Percentiles rank a stretch among this genome's conserved stretches.
These are phyloP conservation scores for Lagerstroemia speciosa DNA, from an alignment of 345 rosid species.

Conservation along the genomic window DNA sequence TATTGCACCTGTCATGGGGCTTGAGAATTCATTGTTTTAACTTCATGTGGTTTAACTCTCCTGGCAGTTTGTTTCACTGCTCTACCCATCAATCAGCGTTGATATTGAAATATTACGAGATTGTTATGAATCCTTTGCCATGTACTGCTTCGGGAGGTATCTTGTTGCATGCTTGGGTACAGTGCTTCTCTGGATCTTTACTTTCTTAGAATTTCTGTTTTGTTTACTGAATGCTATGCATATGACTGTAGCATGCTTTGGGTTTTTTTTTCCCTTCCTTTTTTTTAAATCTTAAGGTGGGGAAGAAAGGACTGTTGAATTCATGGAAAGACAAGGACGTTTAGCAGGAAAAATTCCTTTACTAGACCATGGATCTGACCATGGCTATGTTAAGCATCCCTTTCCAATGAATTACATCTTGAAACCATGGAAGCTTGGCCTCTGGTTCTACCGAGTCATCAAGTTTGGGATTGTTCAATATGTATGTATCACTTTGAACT, in stretches of 20 bases:
- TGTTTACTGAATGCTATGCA: neutral
- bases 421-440: constrained; percentile 92
- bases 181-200: constrained; percentile 18
- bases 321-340: constrained; percentile 88
- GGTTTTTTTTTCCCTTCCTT: neutral
- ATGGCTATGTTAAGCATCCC: constrained; percentile 66
- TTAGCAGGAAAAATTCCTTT: constrained; percentile 49
- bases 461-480: constrained; percentile 98
- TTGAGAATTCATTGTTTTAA: neutral
- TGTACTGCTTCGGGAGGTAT: constrained; percentile 99
- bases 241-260: neutral
- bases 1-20: too few relatives aligned
- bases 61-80: constrained; percentile 77
- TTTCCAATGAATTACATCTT: constrained; percentile 78
- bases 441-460: constrained; percentile 88
- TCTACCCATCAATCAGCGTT: constrained; percentile 82
- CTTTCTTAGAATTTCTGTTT: neutral
- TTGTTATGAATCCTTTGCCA: constrained; percentile 97
- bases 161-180: constrained; percentile 96
- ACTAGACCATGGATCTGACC: constrained; percentile 47
- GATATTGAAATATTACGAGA: constrained; percentile 87
- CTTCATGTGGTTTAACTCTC: constrained; percentile 5
- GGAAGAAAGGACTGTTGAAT: constrained; percentile 77
- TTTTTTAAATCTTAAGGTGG: constrained; percentile 47
- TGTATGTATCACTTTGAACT: constrained; percentile 45